Base-by-base conservation (phyloP, 805 yeast species). In the Sugiyamaella valdiviana region DNA sequence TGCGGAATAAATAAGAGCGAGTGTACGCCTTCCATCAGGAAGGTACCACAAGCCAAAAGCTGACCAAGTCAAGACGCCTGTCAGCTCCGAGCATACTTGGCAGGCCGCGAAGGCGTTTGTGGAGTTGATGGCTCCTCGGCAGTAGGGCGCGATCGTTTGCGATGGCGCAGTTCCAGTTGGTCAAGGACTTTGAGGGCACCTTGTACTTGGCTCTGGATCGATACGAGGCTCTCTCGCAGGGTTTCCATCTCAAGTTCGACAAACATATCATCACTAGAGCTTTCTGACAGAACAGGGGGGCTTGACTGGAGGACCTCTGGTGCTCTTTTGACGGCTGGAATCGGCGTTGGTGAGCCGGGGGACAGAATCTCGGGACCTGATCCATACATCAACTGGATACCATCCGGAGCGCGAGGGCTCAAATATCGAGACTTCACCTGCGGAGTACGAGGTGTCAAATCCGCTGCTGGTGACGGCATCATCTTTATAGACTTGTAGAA, bases 191-290 rank as follows among this genome's bases (percentile, higher is more conserved):
- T 12, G 9, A 26, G 32, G 14, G 32, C 32, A 2, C 32, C 32
- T n/a, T 26, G 32, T 12, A 26, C 32, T 26, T 93, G 49, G 95
- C 95, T n/a, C 78, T 81, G 1, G 84, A 79, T 46, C 81, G 96
- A 58, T 99, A 93, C 68, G 91, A 91, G 70, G 82, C 89, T 52
- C 75, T 93, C 62, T 78, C 87, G 45, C 89, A 86, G 56, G 91
- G 95, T 12, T 96, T 96, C 38, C 95, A 89, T 63, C 69, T 93
- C 59, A 74, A 75, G 48, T 91, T 88, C 65, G 90, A 84, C 51
- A 70, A 69, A n/a, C 69, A 73, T 36, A 66, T 86, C 46, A 61
- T 70, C 10, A 57, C 68, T 7, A 3, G 32, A 26, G 32, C 6
- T 26, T 3, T 10, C 10, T 10, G 9, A 5, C 4, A 26, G 9